Conservation (phyloP, 2,329 filamentous ascomycete genomes). For the Lachnellula occidentalis region DNA sequence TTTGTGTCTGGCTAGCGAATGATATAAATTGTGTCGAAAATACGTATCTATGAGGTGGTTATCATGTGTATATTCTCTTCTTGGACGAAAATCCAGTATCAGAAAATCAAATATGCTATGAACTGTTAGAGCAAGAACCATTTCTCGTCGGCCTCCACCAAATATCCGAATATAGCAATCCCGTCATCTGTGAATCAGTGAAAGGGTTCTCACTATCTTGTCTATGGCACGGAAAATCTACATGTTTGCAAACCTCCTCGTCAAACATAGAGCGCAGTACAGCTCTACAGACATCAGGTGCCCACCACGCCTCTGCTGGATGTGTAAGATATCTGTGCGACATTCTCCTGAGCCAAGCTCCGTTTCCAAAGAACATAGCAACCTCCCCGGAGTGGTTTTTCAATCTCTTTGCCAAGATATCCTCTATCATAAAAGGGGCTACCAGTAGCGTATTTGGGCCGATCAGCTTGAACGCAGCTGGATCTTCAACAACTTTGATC, state of each 20-base stretch:
- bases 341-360: neutral
- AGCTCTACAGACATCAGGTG: neutral
- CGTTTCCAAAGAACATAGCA: constrained; percentile 4
- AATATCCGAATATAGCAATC: neutral
- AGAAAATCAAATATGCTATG: no score
- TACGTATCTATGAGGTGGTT: no score
- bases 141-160: constrained; percentile 2
- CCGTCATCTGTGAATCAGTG: neutral
- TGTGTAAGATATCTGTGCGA: neutral
- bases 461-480: neutral
- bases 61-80: no score
- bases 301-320: neutral
- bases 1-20: no score
- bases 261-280: neutral
- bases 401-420: neutral
- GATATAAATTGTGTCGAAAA: no score
- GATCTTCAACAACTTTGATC: neutral
- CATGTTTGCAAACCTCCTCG: neutral
- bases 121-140: no score
- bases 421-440: neutral
- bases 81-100: no score
- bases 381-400: neutral
- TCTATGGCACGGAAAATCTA: neutral
- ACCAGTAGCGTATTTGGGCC: constrained; percentile 1
- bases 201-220: neutral